These are phyloP conservation scores for Diutina siamensis DNA, from an alignment of 1,139 yeast species.

Conservation along the genomic window DNA sequence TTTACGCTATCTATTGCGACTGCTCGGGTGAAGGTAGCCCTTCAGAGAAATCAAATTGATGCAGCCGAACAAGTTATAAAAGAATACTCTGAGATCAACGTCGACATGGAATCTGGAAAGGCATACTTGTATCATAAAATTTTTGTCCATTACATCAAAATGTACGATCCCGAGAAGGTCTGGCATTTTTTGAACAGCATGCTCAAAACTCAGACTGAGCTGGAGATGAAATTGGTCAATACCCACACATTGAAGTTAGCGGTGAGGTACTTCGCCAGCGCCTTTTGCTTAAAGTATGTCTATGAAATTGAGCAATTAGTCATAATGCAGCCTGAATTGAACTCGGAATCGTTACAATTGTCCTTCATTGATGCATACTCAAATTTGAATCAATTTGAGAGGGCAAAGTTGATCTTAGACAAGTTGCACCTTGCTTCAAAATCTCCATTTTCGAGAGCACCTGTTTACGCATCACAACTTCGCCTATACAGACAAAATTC, in stretches of 20 bases:
- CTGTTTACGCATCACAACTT: constrained; percentile 20
- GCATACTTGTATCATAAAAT: neutral
- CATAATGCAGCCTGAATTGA: neutral
- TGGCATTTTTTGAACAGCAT: neutral
- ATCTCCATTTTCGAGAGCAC: constrained; percentile 21
- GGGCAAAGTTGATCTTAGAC: constrained; percentile 20
- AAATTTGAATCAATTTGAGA: constrained; percentile 20
- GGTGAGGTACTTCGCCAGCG: neutral
- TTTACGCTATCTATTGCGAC: constrained; percentile 39
- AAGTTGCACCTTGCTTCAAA: constrained; percentile 20
- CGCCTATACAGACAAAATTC: neutral
- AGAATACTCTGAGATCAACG: constrained; percentile 21
- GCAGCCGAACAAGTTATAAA: neutral
- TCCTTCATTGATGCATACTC: constrained; percentile 16
- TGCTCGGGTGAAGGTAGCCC: constrained; percentile 37
- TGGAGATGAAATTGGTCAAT: neutral
- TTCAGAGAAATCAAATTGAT: constrained; percentile 22
- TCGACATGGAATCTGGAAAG: constrained; percentile 17
- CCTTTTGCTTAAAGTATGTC: neutral
- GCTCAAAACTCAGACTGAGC: too few species aligned
- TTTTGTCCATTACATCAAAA: neutral
- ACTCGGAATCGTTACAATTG: neutral
- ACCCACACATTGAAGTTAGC: neutral
- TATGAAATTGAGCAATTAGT: neutral
- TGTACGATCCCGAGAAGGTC: neutral